These are phyloP conservation scores for Anisodus tanguticus DNA, from an alignment of 257 asterid species.

Conservation along the genomic window DNA sequence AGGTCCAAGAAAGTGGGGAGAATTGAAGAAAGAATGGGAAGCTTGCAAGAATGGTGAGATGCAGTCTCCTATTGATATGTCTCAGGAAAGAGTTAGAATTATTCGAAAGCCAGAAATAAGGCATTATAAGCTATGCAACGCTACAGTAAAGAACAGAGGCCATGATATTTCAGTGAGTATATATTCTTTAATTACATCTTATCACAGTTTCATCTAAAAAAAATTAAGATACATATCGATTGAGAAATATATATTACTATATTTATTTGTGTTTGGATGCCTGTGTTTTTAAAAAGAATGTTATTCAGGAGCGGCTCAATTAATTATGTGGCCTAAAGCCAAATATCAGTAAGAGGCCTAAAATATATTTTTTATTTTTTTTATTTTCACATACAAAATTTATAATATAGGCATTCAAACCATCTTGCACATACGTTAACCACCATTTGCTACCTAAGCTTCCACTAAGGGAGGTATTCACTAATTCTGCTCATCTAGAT, in stretches of 20 bases:
- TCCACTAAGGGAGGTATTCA: too few species aligned
- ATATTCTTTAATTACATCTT: background rate
- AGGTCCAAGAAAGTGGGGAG: constrained; percentile 36
- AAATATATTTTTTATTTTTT: too few species aligned
- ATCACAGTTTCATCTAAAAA: background rate
- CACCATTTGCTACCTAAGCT: too few species aligned
- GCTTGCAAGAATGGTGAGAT: constrained; percentile 31
- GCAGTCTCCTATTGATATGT: constrained; percentile 35
- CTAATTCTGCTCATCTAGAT: too few species aligned
- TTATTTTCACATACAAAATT: too few species aligned
- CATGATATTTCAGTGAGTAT: constrained; percentile 30
- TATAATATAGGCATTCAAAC: too few species aligned
- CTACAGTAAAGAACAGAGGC: constrained; percentile 36
- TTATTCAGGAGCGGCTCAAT: too few species aligned
- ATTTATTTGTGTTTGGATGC: too few species aligned
- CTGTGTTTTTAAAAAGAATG: too few species aligned
- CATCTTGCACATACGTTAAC: too few species aligned
- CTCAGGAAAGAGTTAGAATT: constrained; percentile 14
- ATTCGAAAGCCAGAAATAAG: constrained; percentile 11
- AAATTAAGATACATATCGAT: background rate
- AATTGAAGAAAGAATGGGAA: constrained; percentile 31
- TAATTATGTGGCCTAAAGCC: too few species aligned
- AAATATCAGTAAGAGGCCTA: too few species aligned
- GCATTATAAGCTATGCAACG: constrained; percentile 32
- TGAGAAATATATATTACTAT: background rate